Conservation (phyloP, 2,329 filamentous ascomycete genomes). For the Phyllosticta paracitricarpa region DNA sequence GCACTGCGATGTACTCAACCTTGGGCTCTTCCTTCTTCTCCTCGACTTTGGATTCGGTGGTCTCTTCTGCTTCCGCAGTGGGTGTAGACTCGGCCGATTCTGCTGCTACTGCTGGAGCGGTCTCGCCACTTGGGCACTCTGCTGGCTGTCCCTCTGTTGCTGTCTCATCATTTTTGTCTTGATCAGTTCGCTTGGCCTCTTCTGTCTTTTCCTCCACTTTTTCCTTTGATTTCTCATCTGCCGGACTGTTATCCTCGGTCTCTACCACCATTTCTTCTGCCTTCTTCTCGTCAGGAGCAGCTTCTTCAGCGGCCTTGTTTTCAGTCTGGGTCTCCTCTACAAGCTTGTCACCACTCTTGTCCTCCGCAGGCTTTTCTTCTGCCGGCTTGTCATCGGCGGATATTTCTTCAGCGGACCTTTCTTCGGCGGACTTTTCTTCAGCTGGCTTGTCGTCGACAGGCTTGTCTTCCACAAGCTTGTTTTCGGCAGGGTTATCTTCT, state of each 20-base stretch:
- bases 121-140: background rate
- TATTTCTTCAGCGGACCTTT: background rate
- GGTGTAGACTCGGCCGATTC: background rate
- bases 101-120: background rate
- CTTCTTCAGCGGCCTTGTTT: background rate
- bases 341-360: background rate
- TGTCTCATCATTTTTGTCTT: background rate
- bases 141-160: background rate
- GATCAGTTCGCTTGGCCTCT: background rate
- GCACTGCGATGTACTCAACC: conserved; percentile 1
- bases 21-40: background rate
- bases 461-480: background rate
- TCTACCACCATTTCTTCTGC: background rate
- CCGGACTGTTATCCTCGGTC: background rate
- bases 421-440: background rate
- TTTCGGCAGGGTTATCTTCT: background rate
- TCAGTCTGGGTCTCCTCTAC: background rate
- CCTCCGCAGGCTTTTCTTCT: background rate
- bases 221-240: background rate
- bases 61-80: background rate
- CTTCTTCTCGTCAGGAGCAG: background rate
- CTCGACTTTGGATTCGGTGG: background rate
- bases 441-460: background rate
- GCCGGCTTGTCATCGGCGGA: background rate
- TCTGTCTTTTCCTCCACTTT: background rate